Percentiles rank a stretch among this genome's conserved stretches.
Conservation (phyloP, 805 yeast genomes). For the Schizosaccharomyces osmophilus region DNA sequence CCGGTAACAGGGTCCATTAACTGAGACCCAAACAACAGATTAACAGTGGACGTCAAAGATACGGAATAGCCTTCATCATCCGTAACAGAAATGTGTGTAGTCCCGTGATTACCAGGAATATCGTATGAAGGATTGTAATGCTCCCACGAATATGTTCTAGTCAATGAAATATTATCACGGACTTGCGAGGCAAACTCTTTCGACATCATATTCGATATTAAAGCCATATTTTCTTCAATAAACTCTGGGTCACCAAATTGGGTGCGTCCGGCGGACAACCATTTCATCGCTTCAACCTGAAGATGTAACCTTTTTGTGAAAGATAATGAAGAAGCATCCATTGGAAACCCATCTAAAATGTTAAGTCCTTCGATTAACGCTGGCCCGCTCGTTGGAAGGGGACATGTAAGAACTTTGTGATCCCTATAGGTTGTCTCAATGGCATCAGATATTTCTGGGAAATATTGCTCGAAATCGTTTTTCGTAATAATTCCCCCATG, state of each 20-base stretch:
- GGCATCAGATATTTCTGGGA: slow-evolving; percentile 22
- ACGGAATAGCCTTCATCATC: slow-evolving; percentile 60
- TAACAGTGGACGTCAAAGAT: slow-evolving; percentile 70
- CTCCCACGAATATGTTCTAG: slow-evolving; percentile 37
- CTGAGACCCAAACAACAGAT: slow-evolving; percentile 57
- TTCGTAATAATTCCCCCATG: slow-evolving; percentile 46
- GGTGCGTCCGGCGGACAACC: slow-evolving; percentile 71
- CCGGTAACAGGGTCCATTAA: slow-evolving; percentile 70
- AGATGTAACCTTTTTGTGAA: slow-evolving; percentile 7
- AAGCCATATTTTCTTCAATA: slow-evolving; percentile 11
- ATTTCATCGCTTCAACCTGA: slow-evolving; percentile 63
- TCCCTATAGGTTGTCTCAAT: slow-evolving; percentile 20
- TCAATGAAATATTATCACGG: slow-evolving; percentile 26
- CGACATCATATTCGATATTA: slow-evolving; percentile 23
- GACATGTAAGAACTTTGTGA: slow-evolving; percentile 28
- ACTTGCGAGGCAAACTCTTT: slow-evolving; percentile 35
- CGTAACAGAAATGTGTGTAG: slow-evolving; percentile 62
- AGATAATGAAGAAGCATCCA: slow-evolving; percentile 14
- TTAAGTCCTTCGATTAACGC: slow-evolving; percentile 55
- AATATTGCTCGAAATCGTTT: slow-evolving; percentile 44
- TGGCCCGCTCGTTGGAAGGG: slow-evolving; percentile 65
- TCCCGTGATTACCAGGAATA: slow-evolving; percentile 64
- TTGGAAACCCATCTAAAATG: slow-evolving; percentile 23
- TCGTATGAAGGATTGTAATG: slow-evolving; percentile 63
- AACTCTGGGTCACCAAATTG: slow-evolving; percentile 46